Base-by-base conservation (phyloP, 257 asterid genomes). In the Catharanthus roseus region DNA sequence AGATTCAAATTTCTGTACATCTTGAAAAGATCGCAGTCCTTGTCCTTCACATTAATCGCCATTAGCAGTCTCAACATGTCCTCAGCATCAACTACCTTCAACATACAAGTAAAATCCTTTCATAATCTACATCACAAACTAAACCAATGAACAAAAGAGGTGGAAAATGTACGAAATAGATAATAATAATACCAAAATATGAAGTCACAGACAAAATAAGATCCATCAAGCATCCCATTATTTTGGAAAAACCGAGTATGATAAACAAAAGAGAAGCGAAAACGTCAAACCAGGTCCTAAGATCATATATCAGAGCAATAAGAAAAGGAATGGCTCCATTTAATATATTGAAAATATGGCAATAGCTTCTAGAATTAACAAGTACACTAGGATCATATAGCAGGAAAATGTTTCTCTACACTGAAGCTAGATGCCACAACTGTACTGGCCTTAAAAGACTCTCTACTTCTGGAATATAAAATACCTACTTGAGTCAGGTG, bases 1-100 rank as follows among this genome's bases (percentile, higher is more conserved):
- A 95, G 82, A 68, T 78, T 80, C 84, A 91, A 72, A 84, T 77
- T 83, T 74, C 91, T 88, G 75, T 87, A 87, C 86, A 89, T 80
- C 75, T 81, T 84, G 77, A 82, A 73, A 65, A 95, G 88, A 79
- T 95, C 93, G 61, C 95, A 95, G 9, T 75, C 82, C 81, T 83
- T 87, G 78, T 86, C 95, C 74, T 86, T 95, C 56, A 95, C 80
- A 69, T 95, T 87, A 69, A 85, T 77, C 0, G 92, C 77, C 72
- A 69, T 81, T 65, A 95, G 83, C 79, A 75, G 78, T 77, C 83
- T 81, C 74, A 91, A 70, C 70, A 85, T 76, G 65, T 84, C 86
- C 76, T 83, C 92, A 31, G 87, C 86, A 72, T 80, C 91, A 74
- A 50, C 58, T 51, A 65, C 84, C 99, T 95, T 85, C 77, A 70